These are phyloP conservation scores for Solanum piurae DNA, from an alignment of 257 asterid genomes.

Conservation along the genomic window DNA sequence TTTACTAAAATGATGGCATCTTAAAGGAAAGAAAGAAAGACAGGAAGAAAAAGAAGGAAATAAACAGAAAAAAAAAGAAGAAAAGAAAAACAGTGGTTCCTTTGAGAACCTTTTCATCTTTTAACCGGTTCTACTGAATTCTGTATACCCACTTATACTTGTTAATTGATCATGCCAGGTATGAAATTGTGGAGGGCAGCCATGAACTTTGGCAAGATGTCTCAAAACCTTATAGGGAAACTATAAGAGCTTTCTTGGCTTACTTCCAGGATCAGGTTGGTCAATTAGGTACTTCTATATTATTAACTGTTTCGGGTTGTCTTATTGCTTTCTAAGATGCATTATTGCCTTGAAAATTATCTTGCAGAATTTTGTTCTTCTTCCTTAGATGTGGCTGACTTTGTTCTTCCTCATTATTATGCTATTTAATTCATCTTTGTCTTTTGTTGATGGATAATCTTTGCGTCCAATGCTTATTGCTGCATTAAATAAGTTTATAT, in stretches of 20 bases:
- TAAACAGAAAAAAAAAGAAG: not conserved
- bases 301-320: not conserved
- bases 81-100: not conserved
- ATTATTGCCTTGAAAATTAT: not conserved
- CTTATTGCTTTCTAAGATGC: not conserved
- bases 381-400: not conserved
- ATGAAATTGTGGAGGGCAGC: slow-evolving; percentile 81
- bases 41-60: not conserved
- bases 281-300: not conserved
- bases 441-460: not conserved
- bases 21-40: not conserved
- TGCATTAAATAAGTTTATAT: not conserved
- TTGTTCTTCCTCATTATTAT: not conserved
- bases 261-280: slow-evolving; percentile 94
- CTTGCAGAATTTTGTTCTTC: not conserved
- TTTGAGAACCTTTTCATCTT: not conserved
- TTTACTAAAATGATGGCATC: not conserved
- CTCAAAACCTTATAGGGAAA: slow-evolving; percentile 94
- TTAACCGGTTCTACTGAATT: not conserved
- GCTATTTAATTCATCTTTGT: not conserved
- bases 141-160: slow-evolving; percentile 8
- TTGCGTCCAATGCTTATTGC: not conserved
- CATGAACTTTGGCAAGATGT: slow-evolving; percentile 83
- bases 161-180: slow-evolving; percentile 42
- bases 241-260: slow-evolving; percentile 89